Conservation (phyloP, 202 grass and related monocot genomes). For the Dendrocalamus latiflorus region DNA sequence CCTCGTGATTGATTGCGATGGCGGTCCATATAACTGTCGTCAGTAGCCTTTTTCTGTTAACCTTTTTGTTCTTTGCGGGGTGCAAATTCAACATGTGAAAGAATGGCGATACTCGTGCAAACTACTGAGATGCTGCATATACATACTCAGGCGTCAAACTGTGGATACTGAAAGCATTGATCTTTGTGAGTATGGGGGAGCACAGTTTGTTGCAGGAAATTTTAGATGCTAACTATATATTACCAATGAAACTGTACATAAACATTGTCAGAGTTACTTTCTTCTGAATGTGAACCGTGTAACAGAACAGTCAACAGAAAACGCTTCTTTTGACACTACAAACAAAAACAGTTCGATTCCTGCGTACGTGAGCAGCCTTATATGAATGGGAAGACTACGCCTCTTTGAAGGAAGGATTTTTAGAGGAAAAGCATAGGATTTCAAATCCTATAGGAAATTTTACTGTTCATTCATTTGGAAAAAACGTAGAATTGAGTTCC, state of each 20-base stretch:
- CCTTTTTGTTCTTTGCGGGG: background rate
- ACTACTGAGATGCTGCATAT: background rate
- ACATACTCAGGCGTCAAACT: background rate
- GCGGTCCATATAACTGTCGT: conserved; percentile 6
- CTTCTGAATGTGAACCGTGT: background rate
- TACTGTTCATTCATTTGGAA: too few species aligned
- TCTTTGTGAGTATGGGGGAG: too few species aligned
- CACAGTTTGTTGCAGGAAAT: too few species aligned
- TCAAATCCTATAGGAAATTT: too few species aligned
- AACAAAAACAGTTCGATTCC: too few species aligned
- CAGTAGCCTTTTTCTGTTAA: background rate
- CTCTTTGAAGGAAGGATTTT: too few species aligned
- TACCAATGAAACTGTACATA: background rate
- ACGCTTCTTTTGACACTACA: too few species aligned
- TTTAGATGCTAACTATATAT: background rate
- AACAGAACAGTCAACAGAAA: background rate
- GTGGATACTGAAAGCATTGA: background rate
- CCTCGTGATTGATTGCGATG: background rate
- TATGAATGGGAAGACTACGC: too few species aligned
- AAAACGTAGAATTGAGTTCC: too few species aligned
- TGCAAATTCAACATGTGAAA: background rate
- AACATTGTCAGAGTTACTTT: background rate
- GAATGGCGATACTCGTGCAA: background rate
- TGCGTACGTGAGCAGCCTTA: too few species aligned
- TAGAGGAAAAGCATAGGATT: too few species aligned